A percentile compares a stretch with the other conserved stretches of the same genome.
Conservation (phyloP, 1,139 yeast genomes). For the Taiozyma onychis region DNA sequence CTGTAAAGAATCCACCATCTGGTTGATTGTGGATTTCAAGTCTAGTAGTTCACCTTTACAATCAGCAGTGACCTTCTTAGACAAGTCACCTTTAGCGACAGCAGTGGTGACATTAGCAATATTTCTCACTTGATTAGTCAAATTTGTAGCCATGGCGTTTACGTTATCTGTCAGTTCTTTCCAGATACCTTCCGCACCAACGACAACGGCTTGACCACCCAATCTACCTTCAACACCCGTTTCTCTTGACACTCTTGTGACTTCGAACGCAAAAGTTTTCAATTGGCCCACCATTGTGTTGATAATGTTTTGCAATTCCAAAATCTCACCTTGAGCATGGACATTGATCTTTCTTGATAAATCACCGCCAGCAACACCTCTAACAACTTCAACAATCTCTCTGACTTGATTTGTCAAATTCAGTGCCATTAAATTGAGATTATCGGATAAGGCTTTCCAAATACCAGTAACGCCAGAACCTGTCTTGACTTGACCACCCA, state of each 20-base stretch:
- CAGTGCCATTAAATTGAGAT: slow-evolving; percentile 83
- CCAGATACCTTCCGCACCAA: slow-evolving; percentile 91
- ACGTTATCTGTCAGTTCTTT: slow-evolving; percentile 85
- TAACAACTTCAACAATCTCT: slow-evolving; percentile 83
- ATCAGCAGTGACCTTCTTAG: slow-evolving; percentile 83
- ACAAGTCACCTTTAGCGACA: slow-evolving; percentile 88
- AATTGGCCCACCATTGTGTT: slow-evolving; percentile 85
- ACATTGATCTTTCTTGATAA: slow-evolving; percentile 75
- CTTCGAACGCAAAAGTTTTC: slow-evolving; percentile 83
- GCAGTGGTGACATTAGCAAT: slow-evolving; percentile 91
- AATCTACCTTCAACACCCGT: slow-evolving; percentile 89
- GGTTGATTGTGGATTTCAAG: slow-evolving; percentile 80
- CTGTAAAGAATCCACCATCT: slow-evolving; percentile 86
- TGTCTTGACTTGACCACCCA: slow-evolving; percentile 70
- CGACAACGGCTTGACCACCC: slow-evolving; percentile 86
- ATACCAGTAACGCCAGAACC: slow-evolving; percentile 61
- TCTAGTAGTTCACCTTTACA: slow-evolving; percentile 94
- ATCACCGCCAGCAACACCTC: slow-evolving; percentile 87
- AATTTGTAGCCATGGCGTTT: slow-evolving; percentile 86
- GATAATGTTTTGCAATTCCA: slow-evolving; percentile 73
- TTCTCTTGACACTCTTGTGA: slow-evolving; percentile 83
- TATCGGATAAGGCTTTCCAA: slow-evolving; percentile 80
- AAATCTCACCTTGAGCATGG: slow-evolving; percentile 83
- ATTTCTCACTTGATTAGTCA: slow-evolving; percentile 87
- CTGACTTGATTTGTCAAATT: slow-evolving; percentile 77